Base-by-base conservation (phyloP, 1,284 basidiomycete species). In the Cutaneotrichosporon dermatis region DNA sequence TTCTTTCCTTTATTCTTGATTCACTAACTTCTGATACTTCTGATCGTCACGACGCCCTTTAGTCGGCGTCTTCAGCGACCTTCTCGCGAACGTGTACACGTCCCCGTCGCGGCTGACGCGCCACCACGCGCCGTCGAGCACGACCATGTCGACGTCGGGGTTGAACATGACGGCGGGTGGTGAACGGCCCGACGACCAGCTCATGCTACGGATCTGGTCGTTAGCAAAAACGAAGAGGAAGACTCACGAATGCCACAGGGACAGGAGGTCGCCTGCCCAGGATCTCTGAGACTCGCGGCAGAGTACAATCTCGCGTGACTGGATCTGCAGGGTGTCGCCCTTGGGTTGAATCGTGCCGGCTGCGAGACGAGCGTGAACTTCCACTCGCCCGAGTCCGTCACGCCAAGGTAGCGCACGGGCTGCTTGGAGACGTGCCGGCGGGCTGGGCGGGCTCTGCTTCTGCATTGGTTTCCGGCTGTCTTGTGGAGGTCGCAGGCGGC, bases 71-170 rank as follows among this genome's bases (percentile, higher is more conserved):
- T 16, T 52, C 54, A 35, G 44, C 54, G 15, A 64, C 57, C 44
- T 48, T 59, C 54, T 61, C 63, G 35, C 59, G 57, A n/a, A 64
- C 34, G 59, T 61, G 54, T 61, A 64, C 33, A 49, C 43, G n/a
- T 57, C 55, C 11, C 60, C 59, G 1, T 61, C 63, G 13, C 57
- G 55, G n/a, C 49, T 51, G 46, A 43, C 45, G 37, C 59, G 57
- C 63, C 63, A 64, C 63, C 63, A 64, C 10, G 49, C 46, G 6
- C 49, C 55, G 46, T 64, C 63, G 9, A 64, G 55, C 7, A 61
- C 54, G 6, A 64, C 50, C 59, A 64, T 61, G 55, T 64, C 63
- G 13, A 64, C 59, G 6, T 61, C 57, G 13, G 52, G 49, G 39
- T 43, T 55, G 42, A 49, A 48, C 13, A 61, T 25, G 6, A 64